Base-by-base conservation (phyloP, 2,329 filamentous ascomycete species). In the Trichophyton verrucosum region DNA sequence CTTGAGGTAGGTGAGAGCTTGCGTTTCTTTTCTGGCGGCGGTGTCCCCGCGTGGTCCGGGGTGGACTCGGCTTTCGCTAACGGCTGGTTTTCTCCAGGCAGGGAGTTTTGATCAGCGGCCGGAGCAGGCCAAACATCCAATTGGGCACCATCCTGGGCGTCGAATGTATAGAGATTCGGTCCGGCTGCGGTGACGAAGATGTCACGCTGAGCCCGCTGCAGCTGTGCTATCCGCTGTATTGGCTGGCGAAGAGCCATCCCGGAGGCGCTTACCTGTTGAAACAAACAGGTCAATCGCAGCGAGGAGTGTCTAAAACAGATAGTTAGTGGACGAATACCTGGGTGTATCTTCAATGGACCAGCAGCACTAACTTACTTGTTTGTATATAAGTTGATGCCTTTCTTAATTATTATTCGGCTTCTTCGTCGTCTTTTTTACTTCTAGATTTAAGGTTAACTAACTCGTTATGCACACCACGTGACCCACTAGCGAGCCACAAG, bases 171-270 rank as follows among this genome's bases (percentile, higher is more conserved):
- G 60, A 96, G 82, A 66, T 80, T 82, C 56, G 86, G 82, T 13
- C 89, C 89, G 63, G 85, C 85, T 27, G 89, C 88, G 42, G 87
- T 88, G 66, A 95, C 80, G 17, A 96, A 73, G 20, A 87, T 73
- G 65, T 80, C 65, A 42, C 63, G 63, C 44, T 68, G 64, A 42
- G 64, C 65, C 49, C 67, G 67, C 60, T 67, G 68, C 61, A 76
- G 68, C 61, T 70, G 71, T 60, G 76, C 76, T 55, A 89, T 73
- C 66, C 83, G 81, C 67, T 87, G 86, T 67, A 87, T 87, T n/a
- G 86, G 86, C 61, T 73, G 71, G 61, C 73, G 73, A 59, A 73
- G 68, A 62, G 68, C 65, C 73, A 76, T 76, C 58, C 47, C 17
- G 17, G 20, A 2, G 44, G 44, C 9, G 9, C n/a, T 20, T 9